Base-by-base conservation (phyloP, 805 yeast genomes). In the Ogataea minuta region DNA sequence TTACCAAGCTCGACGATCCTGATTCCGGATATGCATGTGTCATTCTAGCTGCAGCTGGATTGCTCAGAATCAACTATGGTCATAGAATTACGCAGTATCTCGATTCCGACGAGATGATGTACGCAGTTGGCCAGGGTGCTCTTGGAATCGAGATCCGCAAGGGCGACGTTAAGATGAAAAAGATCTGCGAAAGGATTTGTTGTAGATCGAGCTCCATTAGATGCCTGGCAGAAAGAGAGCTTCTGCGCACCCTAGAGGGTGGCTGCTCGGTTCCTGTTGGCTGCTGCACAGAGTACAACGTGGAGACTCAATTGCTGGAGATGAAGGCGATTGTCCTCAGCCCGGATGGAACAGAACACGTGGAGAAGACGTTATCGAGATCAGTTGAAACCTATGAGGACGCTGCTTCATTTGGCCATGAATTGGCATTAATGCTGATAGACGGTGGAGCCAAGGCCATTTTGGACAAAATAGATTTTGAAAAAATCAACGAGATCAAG, bases 111-210 rank as follows among this genome's bases (percentile, higher is more conserved):
- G 85, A 82, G 39, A 86, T 91, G 95, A 84, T 80, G 59, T 86
- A 91, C 59, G 96, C 99, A 1, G 96, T 93, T 31, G 99, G 99
- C n/a, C 99, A 93, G 67, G 99, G 99, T 48, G 98, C 98, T 0
- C 65, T 93, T 31, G 99, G 98, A 13, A 68, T 93, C 19, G 99
- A 93, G 66, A 86, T 91, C 50, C 75, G 95, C 53, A 73, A 73
- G 43, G 75, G 72, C 43, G 96, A 93, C 61, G 55, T 62, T 5
- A 66, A 68, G 34, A 76, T 85, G 63, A 67, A 67, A 50, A 62
- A 71, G 39, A 70, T 90, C 13, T 74, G 95, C 51, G 62, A 71
- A 12, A 70, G 76, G 41, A 77, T 91, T 45, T 81, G 81, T 51
- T 81, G 89, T 60, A 60, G 66, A 29, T 71, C 77, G 5, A 73